Evolutionary conservation across 352 stramenopile species (phyloP).

Genomic region (Aphanomyces invadans): DNA sequence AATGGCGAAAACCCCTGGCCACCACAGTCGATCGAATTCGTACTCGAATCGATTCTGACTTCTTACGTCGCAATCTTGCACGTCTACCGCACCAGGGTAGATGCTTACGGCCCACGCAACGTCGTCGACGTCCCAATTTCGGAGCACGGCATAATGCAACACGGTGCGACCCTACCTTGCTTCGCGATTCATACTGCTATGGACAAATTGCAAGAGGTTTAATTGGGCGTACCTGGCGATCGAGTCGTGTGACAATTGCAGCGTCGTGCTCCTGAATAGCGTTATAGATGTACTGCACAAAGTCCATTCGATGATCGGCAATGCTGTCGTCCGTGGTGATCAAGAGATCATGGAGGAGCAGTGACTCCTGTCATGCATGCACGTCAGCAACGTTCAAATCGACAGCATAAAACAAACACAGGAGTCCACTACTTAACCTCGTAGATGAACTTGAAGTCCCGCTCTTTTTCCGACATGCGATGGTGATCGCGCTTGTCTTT

Average conservation of each 20-base stretch:
- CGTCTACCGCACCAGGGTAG: not conserved
- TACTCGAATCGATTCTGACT: not conserved
- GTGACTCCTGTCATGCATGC: not conserved
- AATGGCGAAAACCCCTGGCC: constrained; percentile 24
- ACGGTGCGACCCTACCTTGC: constrained; percentile 1
- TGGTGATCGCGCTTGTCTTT: constrained; percentile 1
- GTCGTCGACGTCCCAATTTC: constrained; percentile 18
- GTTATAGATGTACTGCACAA: not conserved
- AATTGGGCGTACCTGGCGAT: not conserved
- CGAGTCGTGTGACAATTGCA: not conserved
- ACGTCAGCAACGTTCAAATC: not conserved
- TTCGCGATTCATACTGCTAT: not conserved
- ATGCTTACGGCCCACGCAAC: constrained; percentile 14
- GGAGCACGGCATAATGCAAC: constrained; percentile 17
- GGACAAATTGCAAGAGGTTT: not conserved
- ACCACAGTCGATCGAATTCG: not conserved
- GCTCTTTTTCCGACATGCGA: constrained; percentile 2
- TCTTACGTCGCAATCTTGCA: constrained; percentile 19
- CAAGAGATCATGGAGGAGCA: constrained; percentile 12
- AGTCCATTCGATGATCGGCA: constrained; percentile 1
- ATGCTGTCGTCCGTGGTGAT: not conserved
- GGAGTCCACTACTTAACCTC: not conserved
- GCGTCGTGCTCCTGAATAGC: not conserved
- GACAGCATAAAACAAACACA: not conserved
- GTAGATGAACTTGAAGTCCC: constrained; percentile 8